phyloP scores from a whole-genome alignment of 768 basidiomycete genomes.

The Boletus bicolor region DNA sequence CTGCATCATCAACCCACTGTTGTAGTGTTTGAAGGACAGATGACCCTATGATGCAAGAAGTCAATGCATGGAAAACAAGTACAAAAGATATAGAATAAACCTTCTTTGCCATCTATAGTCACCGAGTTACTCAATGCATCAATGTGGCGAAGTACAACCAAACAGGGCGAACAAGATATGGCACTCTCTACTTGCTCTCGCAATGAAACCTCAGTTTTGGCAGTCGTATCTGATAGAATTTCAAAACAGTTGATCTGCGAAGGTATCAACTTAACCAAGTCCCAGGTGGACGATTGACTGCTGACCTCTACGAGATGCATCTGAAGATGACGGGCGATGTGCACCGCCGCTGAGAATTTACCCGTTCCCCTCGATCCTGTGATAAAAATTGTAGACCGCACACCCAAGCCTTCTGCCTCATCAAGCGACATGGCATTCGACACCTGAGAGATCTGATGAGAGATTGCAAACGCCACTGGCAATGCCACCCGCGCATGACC shows the following conservation, averaged over 20 bases:
- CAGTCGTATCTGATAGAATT: conserved; percentile 71
- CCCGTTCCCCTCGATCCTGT: conserved; percentile 80
- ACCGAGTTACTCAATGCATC: conserved; percentile 76
- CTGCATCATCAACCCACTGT: conserved; percentile 59
- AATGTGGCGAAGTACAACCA: conserved; percentile 74
- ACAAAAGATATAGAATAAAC: background rate
- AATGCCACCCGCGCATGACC: conserved; percentile 10
- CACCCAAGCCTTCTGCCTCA: conserved; percentile 53
- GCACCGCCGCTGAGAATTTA: conserved; percentile 63
- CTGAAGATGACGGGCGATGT: conserved; percentile 60
- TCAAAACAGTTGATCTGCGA: conserved; percentile 83
- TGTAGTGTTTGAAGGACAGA: conserved; percentile 53
- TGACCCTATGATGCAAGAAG: conserved; percentile 43
- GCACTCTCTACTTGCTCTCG: conserved; percentile 76
- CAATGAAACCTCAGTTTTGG: conserved; percentile 71
- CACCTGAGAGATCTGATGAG: conserved; percentile 52
- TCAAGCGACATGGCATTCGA: conserved; percentile 56
- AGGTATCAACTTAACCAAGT: background rate
- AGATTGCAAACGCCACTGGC: conserved; percentile 30
- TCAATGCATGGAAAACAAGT: background rate
- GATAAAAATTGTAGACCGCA: conserved; percentile 70
- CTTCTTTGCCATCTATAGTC: conserved; percentile 65
- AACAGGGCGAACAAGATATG: conserved; percentile 73
- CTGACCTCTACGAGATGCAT: conserved; percentile 76
- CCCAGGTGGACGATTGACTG: background rate